phyloP scores from a whole-genome alignment of 352 stramenopile species.

The Elongisporangium undulatum region DNA sequence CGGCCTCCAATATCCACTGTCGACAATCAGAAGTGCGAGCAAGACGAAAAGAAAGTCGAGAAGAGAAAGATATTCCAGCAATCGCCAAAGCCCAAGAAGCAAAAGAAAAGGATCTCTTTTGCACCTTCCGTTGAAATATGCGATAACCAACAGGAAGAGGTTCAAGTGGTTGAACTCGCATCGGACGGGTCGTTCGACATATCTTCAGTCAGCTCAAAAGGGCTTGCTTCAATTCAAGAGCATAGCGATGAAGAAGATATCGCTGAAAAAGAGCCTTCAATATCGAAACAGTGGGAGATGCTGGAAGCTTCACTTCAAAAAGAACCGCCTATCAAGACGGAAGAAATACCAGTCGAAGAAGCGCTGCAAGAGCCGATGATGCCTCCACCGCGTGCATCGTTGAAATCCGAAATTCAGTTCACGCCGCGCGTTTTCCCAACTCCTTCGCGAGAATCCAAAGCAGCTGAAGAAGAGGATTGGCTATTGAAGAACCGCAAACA shows the following conservation, averaged over 20 bases:
- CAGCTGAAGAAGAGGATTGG: slow-evolving; percentile 79
- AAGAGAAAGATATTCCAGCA: slow-evolving; percentile 2
- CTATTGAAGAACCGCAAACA: slow-evolving; percentile 81
- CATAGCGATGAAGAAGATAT: neutral
- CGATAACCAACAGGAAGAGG: slow-evolving; percentile 5
- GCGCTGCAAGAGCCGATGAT: slow-evolving; percentile 17
- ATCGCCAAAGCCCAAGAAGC: slow-evolving; percentile 3
- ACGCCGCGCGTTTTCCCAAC: slow-evolving; percentile 77
- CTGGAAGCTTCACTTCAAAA: neutral
- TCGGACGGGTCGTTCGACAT: slow-evolving; percentile 53
- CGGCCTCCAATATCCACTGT: neutral
- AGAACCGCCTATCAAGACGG: neutral
- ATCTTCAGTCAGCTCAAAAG: slow-evolving; percentile 3
- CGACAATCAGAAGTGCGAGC: slow-evolving; percentile 4
- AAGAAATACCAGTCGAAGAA: slow-evolving; percentile 1
- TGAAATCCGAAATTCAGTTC: slow-evolving; percentile 63
- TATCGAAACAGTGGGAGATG: neutral
- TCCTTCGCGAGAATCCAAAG: slow-evolving; percentile 73
- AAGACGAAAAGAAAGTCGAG: slow-evolving; percentile 5
- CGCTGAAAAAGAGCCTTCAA: neutral
- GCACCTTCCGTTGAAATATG: slow-evolving; percentile 8
- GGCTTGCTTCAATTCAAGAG: slow-evolving; percentile 1
- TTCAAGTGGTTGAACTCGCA: slow-evolving; percentile 44
- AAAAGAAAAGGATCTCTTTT: slow-evolving; percentile 41
- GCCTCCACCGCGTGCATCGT: slow-evolving; percentile 33